Conservation (phyloP, 2,329 filamentous ascomycete species). For the Aspergillus fumigatus region DNA sequence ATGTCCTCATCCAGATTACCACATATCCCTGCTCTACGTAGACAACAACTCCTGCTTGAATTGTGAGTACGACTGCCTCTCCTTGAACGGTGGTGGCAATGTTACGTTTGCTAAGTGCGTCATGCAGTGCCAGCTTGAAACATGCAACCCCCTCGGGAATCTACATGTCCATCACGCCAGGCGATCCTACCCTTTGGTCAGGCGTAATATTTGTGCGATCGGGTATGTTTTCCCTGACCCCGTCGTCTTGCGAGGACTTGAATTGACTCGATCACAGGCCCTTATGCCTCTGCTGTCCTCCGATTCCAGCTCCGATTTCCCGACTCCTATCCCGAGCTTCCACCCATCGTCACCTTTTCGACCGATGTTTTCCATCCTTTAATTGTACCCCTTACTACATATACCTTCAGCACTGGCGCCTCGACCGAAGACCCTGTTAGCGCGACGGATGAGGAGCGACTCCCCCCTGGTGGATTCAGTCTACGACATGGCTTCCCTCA, state of each 20-base stretch:
- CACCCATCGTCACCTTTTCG: slow-evolving; percentile 80
- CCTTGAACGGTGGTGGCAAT: not conserved
- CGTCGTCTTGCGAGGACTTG: not conserved
- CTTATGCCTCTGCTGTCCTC: slow-evolving; percentile 80
- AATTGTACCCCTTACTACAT: slow-evolving; percentile 87
- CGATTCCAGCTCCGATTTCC: slow-evolving; percentile 90
- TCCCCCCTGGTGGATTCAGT: slow-evolving; percentile 87
- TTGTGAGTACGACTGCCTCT: slow-evolving; percentile 57
- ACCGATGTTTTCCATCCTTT: slow-evolving; percentile 95
- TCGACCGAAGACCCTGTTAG: slow-evolving; percentile 73
- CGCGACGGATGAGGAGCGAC: slow-evolving; percentile 73
- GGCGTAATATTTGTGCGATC: slow-evolving; percentile 88
- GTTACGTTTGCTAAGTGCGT: slow-evolving; percentile 11
- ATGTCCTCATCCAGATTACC: slow-evolving; percentile 37
- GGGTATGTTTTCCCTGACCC: slow-evolving; percentile 50
- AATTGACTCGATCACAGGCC: slow-evolving; percentile 53
- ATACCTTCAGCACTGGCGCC: slow-evolving; percentile 80
- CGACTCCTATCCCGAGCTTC: slow-evolving; percentile 68
- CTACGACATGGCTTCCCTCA: slow-evolving; percentile 83
- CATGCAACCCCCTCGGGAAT: slow-evolving; percentile 79
- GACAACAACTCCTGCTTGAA: slow-evolving; percentile 73
- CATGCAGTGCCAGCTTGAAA: slow-evolving; percentile 69
- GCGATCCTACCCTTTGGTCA: slow-evolving; percentile 77
- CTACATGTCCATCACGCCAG: slow-evolving; percentile 78
- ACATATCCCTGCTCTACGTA: slow-evolving; percentile 54